Base-by-base conservation (phyloP, 768 basidiomycete genomes). In the Floccularia luteovirens region DNA sequence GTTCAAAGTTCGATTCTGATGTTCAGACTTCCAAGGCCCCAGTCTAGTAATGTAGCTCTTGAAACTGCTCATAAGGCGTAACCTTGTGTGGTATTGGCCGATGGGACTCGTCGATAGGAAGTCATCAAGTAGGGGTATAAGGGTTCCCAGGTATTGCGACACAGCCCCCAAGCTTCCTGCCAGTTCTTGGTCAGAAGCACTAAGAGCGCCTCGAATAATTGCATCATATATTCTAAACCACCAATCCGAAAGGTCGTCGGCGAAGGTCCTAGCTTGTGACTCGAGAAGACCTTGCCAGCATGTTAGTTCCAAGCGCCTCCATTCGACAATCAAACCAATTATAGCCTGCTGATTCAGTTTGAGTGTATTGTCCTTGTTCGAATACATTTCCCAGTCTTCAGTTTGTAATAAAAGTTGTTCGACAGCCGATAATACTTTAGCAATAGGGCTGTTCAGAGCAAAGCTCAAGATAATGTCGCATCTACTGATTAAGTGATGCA, bases 311-410 rank as follows among this genome's bases (percentile, higher is more conserved):
- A 93, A 63, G 22, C 90, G 75, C 39, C 96, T 72, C 96, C 96
- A 98, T 7, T 78, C 74, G 35, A 99, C 79, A 33, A 98, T 85
- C 34, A 92, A 69, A 19, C 59, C 61, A 8, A 76, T 83, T 17
- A 96, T 57, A 3, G 67, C 68, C 19, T 77, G 74, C 44, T 79
- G 90, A 50, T 86, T 67, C 1, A 55, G 39, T 51, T 74, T 77
- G 48, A 99, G 71, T 30, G 81, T 81, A 53, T 91, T 97, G 31
- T 85, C 81, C n/a, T 79, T 71, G 60, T 90, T 92, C n/a, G 94
- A 84, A 54, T 87, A 98, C 49, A 80, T 79, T 56, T 99, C 91
- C 96, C 96, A 99, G 53, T 98, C 94, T 38, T 92, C 88, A 17
- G 77, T 90, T 45, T 94, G 87, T 35, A 82, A 52, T 2, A 98